Percentiles rank a stretch among this genome's conserved stretches.
Conservation (phyloP, 129 eudicot species). For the Scalesia atractyloides region DNA sequence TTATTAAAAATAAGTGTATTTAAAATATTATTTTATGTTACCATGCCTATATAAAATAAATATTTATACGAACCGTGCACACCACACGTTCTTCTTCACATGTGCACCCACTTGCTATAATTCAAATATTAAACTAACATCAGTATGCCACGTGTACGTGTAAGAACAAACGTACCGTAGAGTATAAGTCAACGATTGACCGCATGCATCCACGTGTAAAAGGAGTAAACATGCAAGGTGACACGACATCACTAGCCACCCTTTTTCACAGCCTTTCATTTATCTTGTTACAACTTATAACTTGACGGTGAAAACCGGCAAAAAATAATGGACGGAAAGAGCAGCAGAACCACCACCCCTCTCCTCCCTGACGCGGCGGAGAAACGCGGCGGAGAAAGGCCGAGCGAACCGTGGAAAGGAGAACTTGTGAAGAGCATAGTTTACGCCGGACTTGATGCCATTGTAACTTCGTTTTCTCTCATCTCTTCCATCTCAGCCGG, state of each 20-base stretch:
- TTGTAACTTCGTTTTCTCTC: constrained; percentile 74
- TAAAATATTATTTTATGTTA: too few species aligned
- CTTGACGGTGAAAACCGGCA: not conserved
- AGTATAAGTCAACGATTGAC: not conserved
- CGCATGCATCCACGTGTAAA: constrained; percentile 32
- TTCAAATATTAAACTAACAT: not conserved
- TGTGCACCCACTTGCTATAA: not conserved
- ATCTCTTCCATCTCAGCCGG: constrained; percentile 87
- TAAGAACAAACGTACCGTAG: not conserved
- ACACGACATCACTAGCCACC: constrained; percentile 28
- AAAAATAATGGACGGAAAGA: constrained; percentile 32
- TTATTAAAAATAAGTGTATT: too few species aligned
- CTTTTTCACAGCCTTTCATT: not conserved
- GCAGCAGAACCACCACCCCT: constrained; percentile 26
- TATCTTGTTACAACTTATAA: not conserved
- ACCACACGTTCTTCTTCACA: constrained; percentile 25
- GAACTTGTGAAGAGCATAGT: constrained; percentile 78
- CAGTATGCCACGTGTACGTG: not conserved
- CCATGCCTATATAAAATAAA: too few species aligned
- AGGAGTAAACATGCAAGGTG: constrained; percentile 32
- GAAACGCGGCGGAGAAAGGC: constrained; percentile 25
- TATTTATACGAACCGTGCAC: not conserved
- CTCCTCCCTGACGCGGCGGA: constrained; percentile 27
- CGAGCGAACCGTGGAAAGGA: constrained; percentile 81
- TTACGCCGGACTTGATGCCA: constrained; percentile 75